Evolutionary conservation across 495 filamentous ascomycete species (phyloP).

Genomic region (Parachaetomium inaequale): DNA sequence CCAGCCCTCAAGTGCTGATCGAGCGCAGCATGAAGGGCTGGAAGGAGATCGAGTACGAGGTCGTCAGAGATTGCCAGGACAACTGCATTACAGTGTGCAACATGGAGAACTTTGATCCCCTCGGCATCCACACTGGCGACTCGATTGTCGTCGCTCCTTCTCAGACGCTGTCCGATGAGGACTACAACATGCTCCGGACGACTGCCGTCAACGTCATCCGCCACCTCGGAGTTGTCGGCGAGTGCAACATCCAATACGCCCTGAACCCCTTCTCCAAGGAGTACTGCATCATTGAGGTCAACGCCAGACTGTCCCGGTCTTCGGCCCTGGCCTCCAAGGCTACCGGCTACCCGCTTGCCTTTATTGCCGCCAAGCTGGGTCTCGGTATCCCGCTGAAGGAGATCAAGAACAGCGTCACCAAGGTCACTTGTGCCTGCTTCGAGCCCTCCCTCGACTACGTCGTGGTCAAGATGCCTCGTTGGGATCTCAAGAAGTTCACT

Average conservation of each 20-base stretch:
- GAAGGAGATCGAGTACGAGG: slow-evolving; percentile 99
- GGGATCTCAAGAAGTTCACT: slow-evolving; percentile 98
- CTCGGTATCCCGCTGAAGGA: slow-evolving; percentile 93
- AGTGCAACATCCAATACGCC: slow-evolving; percentile 98
- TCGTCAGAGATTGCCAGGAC: slow-evolving; percentile 87
- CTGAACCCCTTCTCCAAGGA: slow-evolving; percentile 93
- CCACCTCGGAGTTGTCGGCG: slow-evolving; percentile 91
- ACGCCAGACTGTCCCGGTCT: slow-evolving; percentile 93
- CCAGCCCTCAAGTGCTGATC: slow-evolving; percentile 91
- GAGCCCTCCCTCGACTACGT: slow-evolving; percentile 99
- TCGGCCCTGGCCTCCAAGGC: slow-evolving; percentile 97
- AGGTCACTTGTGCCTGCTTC: slow-evolving; percentile 95
- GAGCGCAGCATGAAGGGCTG: slow-evolving; percentile 99
- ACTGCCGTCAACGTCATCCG: slow-evolving; percentile 95
- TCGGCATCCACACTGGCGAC: slow-evolving; percentile 95
- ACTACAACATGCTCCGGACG: slow-evolving; percentile 97
- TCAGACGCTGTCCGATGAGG: slow-evolving; percentile 93
- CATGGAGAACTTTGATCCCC: slow-evolving; percentile 99
- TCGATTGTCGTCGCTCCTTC: slow-evolving; percentile 95
- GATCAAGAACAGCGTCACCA: slow-evolving; percentile 93
- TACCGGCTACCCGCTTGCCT: slow-evolving; percentile 94
- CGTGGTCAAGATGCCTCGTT: slow-evolving; percentile 97
- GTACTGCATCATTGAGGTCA: slow-evolving; percentile 98
- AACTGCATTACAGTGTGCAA: slow-evolving; percentile 99
- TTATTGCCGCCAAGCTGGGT: slow-evolving; percentile 93